Percentiles rank a stretch among this genome's conserved stretches.
Conservation (phyloP, 495 filamentous ascomycete genomes). For the Echria macrotheca region DNA sequence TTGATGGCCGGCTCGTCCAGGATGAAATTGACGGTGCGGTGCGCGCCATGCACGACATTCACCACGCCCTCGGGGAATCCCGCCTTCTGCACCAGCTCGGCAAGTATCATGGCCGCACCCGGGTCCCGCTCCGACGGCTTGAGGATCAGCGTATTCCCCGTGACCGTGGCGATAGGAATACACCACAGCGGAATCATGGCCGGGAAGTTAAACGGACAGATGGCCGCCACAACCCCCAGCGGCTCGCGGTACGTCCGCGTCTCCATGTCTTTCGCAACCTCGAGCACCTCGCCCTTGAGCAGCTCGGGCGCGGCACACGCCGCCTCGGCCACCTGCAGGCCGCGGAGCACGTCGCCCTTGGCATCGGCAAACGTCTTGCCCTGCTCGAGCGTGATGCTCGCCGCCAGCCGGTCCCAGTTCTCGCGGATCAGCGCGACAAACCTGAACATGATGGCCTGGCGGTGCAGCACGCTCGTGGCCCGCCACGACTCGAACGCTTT, state of each 20-base stretch:
- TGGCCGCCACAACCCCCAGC: conserved; percentile 89
- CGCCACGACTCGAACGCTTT: conserved; percentile 88
- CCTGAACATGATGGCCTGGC: conserved; percentile 97
- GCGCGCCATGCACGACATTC: conserved; percentile 89
- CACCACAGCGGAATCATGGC: conserved; percentile 99
- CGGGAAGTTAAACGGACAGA: conserved; percentile 99
- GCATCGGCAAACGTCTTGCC: conserved; percentile 98
- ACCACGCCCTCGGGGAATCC: conserved; percentile 92
- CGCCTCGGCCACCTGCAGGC: conserved; percentile 94
- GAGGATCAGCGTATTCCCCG: conserved; percentile 88
- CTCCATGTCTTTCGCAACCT: conserved; percentile 99
- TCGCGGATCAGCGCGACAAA: conserved; percentile 84
- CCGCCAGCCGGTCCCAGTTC: conserved; percentile 93
- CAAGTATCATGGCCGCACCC: conserved; percentile 97
- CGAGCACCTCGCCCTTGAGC: conserved; percentile 87
- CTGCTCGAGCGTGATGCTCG: conserved; percentile 95
- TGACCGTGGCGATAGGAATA: conserved; percentile 89
- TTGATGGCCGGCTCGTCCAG: conserved; percentile 94
- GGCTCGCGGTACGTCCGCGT: conserved; percentile 90
- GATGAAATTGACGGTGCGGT: conserved; percentile 93
- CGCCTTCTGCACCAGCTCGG: conserved; percentile 83
- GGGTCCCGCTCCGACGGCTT: conserved; percentile 98
- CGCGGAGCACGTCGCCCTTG: conserved; percentile 88
- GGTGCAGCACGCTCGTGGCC: conserved; percentile 72
- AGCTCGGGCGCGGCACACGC: conserved; percentile 92